Evolutionary conservation across 495 filamentous ascomycete genomes (phyloP), one percentile per base, ranked within the genome.

Genomic region (Entonaema liquescens): DNA sequence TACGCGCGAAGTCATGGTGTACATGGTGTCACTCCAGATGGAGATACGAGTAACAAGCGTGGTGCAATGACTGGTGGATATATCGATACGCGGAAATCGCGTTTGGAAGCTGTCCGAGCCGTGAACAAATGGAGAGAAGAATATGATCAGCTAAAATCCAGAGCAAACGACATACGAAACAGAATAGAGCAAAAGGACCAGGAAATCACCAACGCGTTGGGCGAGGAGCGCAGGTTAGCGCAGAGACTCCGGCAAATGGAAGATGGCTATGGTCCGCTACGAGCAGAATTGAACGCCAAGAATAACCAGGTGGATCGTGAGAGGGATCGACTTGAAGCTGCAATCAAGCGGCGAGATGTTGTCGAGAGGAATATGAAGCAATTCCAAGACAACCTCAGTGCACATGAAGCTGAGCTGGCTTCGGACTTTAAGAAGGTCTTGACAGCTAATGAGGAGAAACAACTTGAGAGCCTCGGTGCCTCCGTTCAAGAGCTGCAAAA

Each of bases 1-100:
- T 98, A 97, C 74, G 92, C 95, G 11, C 87, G 95, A 69, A 94
- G 89, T 62, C 94, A 98, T 67, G 91, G 91, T 29, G 90, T 98
- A 38, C 94, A 91, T 73, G 95, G 93, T 23, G 96, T 98, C 64
- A 99, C 95, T 0, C 92, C 92, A 7, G 93, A 97, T 19, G 95
- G 95, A 74, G 95, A 99, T 79, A 91, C 91, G 52, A 90, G 93
- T 2, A 94, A 98, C 79, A 97, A 94, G 82, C 90, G 94, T 69
- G 95, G 95, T 78, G 95, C 94, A 1, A 87, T 98, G 81, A 97
- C 92, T 26, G 95, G 95, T 82, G 95, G 95, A 70, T 99, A 90
- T 78, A 87, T 95, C 42, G 95, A 99, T 76, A 86, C 91, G 1
- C 87, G 91, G 25, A 88, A 88, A 53, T 98, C 95, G 0, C 88